Evolutionary conservation across 768 basidiomycete species (phyloP), one percentile per base, ranked within the genome.

Genomic region (Panaeolus cyanescens): DNA sequence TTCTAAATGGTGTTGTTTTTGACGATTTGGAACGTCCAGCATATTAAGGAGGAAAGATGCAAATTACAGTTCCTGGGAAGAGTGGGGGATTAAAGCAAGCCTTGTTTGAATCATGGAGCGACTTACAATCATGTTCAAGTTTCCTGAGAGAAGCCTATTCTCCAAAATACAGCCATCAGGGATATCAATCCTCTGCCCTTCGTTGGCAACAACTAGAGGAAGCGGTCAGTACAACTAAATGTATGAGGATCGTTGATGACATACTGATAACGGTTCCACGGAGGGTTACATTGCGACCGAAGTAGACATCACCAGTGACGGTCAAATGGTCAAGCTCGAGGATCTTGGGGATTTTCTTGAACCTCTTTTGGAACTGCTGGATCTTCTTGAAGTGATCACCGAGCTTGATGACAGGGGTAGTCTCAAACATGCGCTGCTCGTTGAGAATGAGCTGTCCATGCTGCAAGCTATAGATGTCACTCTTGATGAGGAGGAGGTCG

Each of bases 351-450:
- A 96, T 95, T 75, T 90, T 92, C 83, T 93, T 92, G 87, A 98
- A 96, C 54, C 95, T 88, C 75, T 93, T 92, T 79, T 95, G 92
- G 83, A 96, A 96, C 72, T 93, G 84, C 67, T 86, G 85, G 61
- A 93, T 91, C 89, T 93, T 96, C 84, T 96, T 97, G 87, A 99
- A 97, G 73, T 92, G 91, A 74, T 95, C 93, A 45, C 95, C 95
- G 54, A 97, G 85, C 80, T 97, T 97, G 83, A 98, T 92, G 54
- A 96, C 94, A n/a, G 95, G 96, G 28, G 93, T 89, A 19, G 86
- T 91, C 69, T 84, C 86, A 70, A 95, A 95, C 88, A 93, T 90
- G 66, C 93, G 79, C 36, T 84, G 80, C 63, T 86, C 85, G 71
- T 91, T 93, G 82, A 97, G 91, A 64, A 93, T 83, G 61, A 96